These are phyloP conservation scores for Boletus pseudo-olivaceus DNA, from an alignment of 768 basidiomycete species.

Conservation along the genomic window DNA sequence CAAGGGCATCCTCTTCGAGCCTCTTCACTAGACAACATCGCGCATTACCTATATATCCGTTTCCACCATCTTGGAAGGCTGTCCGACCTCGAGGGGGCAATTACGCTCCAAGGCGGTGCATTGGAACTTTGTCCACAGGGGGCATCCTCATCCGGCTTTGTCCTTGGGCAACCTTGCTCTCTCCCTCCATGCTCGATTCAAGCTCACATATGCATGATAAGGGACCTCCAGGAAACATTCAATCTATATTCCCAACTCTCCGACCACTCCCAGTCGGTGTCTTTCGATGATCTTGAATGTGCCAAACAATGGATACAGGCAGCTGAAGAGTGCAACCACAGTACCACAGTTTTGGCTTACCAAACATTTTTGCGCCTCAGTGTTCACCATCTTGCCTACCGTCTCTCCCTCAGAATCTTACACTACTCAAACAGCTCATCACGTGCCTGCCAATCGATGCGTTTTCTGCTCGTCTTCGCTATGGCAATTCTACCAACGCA, in stretches of 20 bases:
- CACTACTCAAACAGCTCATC: neutral
- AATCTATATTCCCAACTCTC: too few relatives aligned
- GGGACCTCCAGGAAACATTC: neutral
- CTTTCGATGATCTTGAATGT: neutral
- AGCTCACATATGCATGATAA: neutral
- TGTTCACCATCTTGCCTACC: too few relatives aligned
- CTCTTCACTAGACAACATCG: too few relatives aligned
- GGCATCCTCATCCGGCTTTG: neutral
- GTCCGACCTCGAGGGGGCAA: neutral
- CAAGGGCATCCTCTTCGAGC: too few relatives aligned
- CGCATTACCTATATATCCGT: too few relatives aligned
- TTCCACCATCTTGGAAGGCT: too few relatives aligned
- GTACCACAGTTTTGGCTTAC: too few relatives aligned
- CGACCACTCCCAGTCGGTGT: neutral
- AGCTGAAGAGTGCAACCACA: neutral
- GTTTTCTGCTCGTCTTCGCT: conserved; percentile 12
- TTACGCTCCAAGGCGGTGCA: neutral
- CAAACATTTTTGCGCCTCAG: too few relatives aligned
- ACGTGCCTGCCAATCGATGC: conserved; percentile 5
- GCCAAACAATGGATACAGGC: neutral
- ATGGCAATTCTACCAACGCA: conserved; percentile 8
- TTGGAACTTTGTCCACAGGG: neutral
- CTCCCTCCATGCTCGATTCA: neutral
- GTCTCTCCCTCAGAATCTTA: neutral
- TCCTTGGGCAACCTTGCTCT: neutral